Evolutionary conservation across 768 basidiomycete species (phyloP).

Genomic region (Leccinum fibrillosum): DNA sequence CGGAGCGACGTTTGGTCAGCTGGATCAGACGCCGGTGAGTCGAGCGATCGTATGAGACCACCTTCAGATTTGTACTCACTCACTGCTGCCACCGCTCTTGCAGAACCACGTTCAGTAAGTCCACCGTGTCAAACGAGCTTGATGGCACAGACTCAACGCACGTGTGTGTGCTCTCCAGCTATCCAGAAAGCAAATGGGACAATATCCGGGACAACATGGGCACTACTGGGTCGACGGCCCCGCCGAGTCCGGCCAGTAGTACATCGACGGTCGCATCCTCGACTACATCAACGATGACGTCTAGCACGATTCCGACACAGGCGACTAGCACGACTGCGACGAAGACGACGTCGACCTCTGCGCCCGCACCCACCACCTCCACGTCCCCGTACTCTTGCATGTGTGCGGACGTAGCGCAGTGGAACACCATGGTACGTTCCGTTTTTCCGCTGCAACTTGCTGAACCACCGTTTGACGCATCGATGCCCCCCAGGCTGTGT

Average conservation of each 20-base stretch:
- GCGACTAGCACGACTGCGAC: background rate
- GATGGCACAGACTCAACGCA: background rate
- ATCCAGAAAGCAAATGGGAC: slow-evolving; percentile 67
- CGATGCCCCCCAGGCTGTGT: slow-evolving; percentile 25
- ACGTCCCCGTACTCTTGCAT: slow-evolving; percentile 25
- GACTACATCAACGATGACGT: background rate
- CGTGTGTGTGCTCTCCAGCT: slow-evolving; percentile 34
- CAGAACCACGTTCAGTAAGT: slow-evolving; percentile 59
- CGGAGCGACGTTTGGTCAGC: slow-evolving; percentile 43
- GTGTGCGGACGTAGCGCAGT: slow-evolving; percentile 42
- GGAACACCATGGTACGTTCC: slow-evolving; percentile 33
- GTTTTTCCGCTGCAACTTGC: background rate
- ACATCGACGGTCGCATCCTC: background rate
- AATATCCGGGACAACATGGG: slow-evolving; percentile 68
- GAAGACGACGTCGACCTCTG: background rate
- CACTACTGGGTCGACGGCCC: slow-evolving; percentile 13
- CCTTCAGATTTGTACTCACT: background rate
- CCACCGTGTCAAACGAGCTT: background rate
- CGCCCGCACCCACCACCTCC: slow-evolving; percentile 6
- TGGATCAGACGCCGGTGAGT: slow-evolving; percentile 51
- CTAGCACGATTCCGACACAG: background rate
- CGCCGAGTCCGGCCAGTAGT: slow-evolving; percentile 21
- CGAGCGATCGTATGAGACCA: background rate
- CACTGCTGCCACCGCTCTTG: background rate
- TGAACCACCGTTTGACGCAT: background rate